Evolutionary conservation across 73 alveolate species (phyloP).

Genomic region (Diophrys sp.): DNA sequence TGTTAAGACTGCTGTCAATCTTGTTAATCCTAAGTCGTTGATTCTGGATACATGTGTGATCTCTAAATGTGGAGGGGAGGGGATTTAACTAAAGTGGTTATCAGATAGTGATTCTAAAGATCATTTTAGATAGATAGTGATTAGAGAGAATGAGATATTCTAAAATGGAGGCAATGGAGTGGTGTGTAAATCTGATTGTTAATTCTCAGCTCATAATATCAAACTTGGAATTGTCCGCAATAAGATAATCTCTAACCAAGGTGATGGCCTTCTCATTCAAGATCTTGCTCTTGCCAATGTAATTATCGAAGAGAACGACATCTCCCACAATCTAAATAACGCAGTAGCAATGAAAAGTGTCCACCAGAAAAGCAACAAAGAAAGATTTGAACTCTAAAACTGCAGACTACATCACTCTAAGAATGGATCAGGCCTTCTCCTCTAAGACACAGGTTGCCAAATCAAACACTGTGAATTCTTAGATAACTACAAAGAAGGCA

Average conservation of each 20-base stretch:
- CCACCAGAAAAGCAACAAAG: slow-evolving; percentile 8
- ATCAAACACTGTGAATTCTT: slow-evolving; percentile 2
- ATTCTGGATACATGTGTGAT: too few relatives aligned
- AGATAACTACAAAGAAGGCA: slow-evolving; percentile 25
- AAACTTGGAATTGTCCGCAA: background rate
- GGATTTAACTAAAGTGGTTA: too few relatives aligned
- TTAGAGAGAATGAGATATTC: too few relatives aligned
- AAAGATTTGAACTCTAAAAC: background rate
- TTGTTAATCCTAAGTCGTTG: too few relatives aligned
- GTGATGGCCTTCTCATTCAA: background rate
- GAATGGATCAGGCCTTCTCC: slow-evolving; percentile 21
- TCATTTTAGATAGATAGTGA: too few relatives aligned
- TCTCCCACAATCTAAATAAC: background rate
- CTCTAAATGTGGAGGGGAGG: too few relatives aligned
- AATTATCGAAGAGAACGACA: background rate
- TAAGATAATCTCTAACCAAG: slow-evolving; percentile 1
- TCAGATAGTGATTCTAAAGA: too few relatives aligned
- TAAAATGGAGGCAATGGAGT: too few relatives aligned
- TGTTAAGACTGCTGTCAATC: too few relatives aligned
- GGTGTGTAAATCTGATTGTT: too few relatives aligned
- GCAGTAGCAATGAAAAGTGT: background rate
- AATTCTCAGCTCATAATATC: background rate
- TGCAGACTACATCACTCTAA: background rate
- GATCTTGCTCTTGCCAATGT: background rate
- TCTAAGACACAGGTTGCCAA: slow-evolving; percentile 22